phyloP scores from a whole-genome alignment of 345 rosid genomes.

The Populus pruinosa region DNA sequence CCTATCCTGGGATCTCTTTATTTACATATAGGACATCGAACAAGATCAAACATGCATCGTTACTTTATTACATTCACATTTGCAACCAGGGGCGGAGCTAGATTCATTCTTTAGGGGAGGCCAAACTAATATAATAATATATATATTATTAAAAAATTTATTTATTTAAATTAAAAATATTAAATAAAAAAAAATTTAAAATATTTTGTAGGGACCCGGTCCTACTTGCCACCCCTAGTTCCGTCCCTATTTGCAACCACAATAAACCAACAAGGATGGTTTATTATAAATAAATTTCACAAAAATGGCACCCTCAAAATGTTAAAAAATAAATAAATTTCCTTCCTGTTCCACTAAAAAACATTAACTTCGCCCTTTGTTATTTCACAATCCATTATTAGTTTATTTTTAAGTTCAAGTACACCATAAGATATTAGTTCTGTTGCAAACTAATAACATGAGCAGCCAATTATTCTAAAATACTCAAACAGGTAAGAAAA shows the following conservation, averaged over 20 bases:
- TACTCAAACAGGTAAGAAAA: not conserved
- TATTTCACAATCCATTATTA: not conserved
- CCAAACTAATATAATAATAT: too few relatives aligned
- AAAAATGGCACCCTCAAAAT: not conserved
- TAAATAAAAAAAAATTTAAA: too few relatives aligned
- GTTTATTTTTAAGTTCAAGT: not conserved
- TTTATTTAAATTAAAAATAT: too few relatives aligned
- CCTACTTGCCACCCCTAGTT: too few relatives aligned
- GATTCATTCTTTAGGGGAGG: too few relatives aligned
- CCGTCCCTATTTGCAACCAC: not conserved
- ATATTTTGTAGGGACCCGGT: too few relatives aligned
- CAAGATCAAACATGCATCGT: not conserved
- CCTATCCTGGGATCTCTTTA: conserved; percentile 90
- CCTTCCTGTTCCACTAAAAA: not conserved
- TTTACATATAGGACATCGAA: conserved; percentile 5
- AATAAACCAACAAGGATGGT: not conserved
- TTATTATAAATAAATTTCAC: too few relatives aligned
- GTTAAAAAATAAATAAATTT: not conserved
- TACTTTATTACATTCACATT: not conserved
- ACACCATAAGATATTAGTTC: not conserved
- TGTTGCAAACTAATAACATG: too few relatives aligned
- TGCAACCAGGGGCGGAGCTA: too few relatives aligned
- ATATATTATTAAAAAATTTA: too few relatives aligned
- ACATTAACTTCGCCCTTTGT: not conserved
- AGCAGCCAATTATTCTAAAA: not conserved